Base-by-base conservation (phyloP, 2,329 filamentous ascomycete genomes). In the Mycogone perniciosa region DNA sequence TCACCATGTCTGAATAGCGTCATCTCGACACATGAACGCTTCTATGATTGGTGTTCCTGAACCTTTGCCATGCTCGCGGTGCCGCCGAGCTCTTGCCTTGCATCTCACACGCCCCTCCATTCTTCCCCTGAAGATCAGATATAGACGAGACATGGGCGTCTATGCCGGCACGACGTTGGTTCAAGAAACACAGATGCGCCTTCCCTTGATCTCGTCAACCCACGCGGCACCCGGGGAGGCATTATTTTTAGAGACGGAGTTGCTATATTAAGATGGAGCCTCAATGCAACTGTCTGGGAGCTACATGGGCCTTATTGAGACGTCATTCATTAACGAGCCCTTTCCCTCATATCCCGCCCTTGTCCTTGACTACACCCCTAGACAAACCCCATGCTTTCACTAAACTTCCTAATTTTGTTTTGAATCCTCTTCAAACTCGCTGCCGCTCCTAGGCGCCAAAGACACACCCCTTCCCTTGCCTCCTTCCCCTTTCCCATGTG, bases 251-350 rank as follows among this genome's bases (percentile, higher is more conserved):
- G 51, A 51, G 43, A 40, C 4, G 10, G 2, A 31, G 47, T 53
- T 53, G 47, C 51, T 50, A 50, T 51, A 51, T 50, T 53, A 53
- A 53, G 48, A 51, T 40, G 26, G 46, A 46, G 51, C 51, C 39
- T 31, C 44, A 45, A 50, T 53, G 51, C 37, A 53, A 8, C 47
- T 30, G 33, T 44, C 51, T 53, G 40, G 44, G 42, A 46, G 29
- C n/a, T 31, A 42, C 42, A 50, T 45, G 34, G n/a, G 31, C 43
- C 40, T 53, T 53, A 53, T 46, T 46, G 38, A 34, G 39, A 53
- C 51, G 49, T 53, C 51, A 45, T 49, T 38, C 39, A 31, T 42
- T 9, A 47, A 44, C 31, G 31, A 29, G 33, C 34, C 30, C 31
- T 34, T 9, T 13, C 44, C 29, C 10, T 44, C 10, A 29, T 46